Percentiles rank a stretch among this genome's conserved stretches.
These are phyloP conservation scores for Hymenoscyphus fructigenus DNA, from an alignment of 2,329 filamentous ascomycete species.

Conservation along the genomic window DNA sequence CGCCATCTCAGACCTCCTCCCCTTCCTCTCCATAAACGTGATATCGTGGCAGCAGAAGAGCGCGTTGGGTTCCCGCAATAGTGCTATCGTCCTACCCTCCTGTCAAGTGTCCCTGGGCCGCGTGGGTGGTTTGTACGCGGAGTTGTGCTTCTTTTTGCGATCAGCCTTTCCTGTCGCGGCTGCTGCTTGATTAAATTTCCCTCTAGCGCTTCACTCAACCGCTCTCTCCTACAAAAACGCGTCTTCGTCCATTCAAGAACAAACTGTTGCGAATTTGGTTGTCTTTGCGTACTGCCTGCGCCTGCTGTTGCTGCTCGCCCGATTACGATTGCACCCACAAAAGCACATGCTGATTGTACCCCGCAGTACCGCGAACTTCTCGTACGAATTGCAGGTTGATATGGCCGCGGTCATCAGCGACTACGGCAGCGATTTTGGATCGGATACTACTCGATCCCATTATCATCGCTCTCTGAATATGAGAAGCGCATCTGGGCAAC, in stretches of 20 bases:
- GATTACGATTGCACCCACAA: not conserved
- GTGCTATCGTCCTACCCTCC: constrained; percentile 7
- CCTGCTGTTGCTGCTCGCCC: not conserved
- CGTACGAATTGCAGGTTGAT: constrained; percentile 34
- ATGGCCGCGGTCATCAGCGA: constrained; percentile 69
- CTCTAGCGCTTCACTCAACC: not conserved
- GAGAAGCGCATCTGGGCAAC: constrained; percentile 55
- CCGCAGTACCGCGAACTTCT: constrained; percentile 27
- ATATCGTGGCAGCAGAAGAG: constrained; percentile 6
- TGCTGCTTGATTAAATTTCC: not conserved
- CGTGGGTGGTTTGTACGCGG: not conserved
- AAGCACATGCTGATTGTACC: constrained; percentile 26
- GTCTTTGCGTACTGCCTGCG: constrained; percentile 2
- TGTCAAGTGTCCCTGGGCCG: constrained; percentile 9
- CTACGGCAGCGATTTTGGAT: constrained; percentile 68
- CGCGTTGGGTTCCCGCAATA: constrained; percentile 2
- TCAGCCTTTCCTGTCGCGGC: not conserved
- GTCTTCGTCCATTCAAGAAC: not conserved
- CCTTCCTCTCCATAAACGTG: constrained; percentile 5
- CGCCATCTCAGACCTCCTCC: not conserved
- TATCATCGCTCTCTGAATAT: constrained; percentile 56
- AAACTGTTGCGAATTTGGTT: not conserved
- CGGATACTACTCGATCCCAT: constrained; percentile 62
- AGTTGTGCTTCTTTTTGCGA: constrained; percentile 2
- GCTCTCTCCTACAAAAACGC: not conserved